Conservation (phyloP, 1,284 basidiomycete species). For the Coniferiporia sulphurascens region DNA sequence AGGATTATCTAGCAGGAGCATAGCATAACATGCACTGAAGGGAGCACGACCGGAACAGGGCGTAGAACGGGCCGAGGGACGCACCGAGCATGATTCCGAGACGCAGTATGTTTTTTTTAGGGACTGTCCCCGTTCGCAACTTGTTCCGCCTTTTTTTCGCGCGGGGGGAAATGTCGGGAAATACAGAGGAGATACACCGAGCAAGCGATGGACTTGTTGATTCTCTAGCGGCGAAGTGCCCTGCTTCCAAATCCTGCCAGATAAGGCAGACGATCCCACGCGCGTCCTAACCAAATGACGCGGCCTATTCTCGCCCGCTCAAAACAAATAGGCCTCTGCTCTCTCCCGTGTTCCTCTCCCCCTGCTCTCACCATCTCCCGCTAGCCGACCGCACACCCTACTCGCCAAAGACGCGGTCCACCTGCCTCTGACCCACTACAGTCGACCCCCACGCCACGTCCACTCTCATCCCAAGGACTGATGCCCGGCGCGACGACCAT, state of each 20-base stretch:
- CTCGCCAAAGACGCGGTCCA: neutral
- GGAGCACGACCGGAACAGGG: neutral
- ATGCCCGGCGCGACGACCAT: constrained; percentile 13
- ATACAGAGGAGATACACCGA: constrained; percentile 5
- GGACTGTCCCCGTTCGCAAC: neutral
- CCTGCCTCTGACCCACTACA: neutral
- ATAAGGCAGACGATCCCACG: constrained; percentile 2
- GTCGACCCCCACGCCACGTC: neutral
- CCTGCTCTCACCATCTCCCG: neutral
- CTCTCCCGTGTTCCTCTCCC: neutral
- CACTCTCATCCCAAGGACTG: neutral
- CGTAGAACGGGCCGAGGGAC: neutral
- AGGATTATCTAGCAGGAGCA: neutral
- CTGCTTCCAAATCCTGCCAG: neutral
- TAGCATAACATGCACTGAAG: no score
- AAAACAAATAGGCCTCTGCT: constrained; percentile 3
- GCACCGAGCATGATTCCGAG: neutral
- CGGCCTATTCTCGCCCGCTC: constrained; percentile 13
- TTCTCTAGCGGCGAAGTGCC: neutral
- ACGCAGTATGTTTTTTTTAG: constrained; percentile 2
- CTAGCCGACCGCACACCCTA: neutral
- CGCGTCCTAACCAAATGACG: constrained; percentile 6
- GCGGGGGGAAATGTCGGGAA: constrained; percentile 6
- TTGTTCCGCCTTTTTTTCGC: neutral
- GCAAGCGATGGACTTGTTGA: neutral